Evolutionary conservation across 352 stramenopile genomes (phyloP).

Genomic region (Phytophthora pinifolia): DNA sequence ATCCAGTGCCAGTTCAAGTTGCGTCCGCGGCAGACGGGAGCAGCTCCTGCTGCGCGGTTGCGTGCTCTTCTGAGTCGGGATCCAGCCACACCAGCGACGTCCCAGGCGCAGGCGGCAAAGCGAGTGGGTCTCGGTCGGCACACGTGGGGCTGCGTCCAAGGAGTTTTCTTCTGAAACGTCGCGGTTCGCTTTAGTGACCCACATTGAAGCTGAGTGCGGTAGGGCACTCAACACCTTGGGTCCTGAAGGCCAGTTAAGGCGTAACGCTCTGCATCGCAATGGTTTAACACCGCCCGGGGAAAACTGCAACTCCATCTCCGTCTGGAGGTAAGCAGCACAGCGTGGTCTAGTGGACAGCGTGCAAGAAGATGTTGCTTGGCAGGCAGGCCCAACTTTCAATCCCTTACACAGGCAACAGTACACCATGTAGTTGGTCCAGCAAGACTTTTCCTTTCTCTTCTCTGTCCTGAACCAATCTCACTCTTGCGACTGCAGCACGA

Average conservation of each 20-base stretch:
- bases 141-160: slow-evolving; percentile 10
- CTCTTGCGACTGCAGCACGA: too few species aligned
- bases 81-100: slow-evolving; percentile 7
- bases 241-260: slow-evolving; percentile 11
- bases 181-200: slow-evolving; percentile 19
- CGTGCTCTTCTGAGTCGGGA: slow-evolving; percentile 23
- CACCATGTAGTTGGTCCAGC: slow-evolving; percentile 1
- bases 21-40: slow-evolving; percentile 8
- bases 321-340: too few species aligned
- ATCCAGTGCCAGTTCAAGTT: slow-evolving; percentile 13
- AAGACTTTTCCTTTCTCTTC: slow-evolving; percentile 25
- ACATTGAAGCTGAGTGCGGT: slow-evolving; percentile 11
- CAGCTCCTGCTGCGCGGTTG: background rate
- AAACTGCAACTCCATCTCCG: too few species aligned
- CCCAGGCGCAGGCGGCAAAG: slow-evolving; percentile 18
- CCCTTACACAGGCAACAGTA: too few species aligned
- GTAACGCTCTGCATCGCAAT: too few species aligned
- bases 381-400: too few species aligned
- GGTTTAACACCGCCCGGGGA: too few species aligned
- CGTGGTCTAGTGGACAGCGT: too few species aligned
- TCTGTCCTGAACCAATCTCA: too few species aligned
- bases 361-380: too few species aligned
- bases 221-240: slow-evolving; percentile 7
- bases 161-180: slow-evolving; percentile 29
- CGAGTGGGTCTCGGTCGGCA: slow-evolving; percentile 11